Percentiles rank a stretch among this genome's conserved stretches.
Evolutionary conservation across 179 eudicot species (phyloP).

Genomic region (Beta macrorhiza): DNA sequence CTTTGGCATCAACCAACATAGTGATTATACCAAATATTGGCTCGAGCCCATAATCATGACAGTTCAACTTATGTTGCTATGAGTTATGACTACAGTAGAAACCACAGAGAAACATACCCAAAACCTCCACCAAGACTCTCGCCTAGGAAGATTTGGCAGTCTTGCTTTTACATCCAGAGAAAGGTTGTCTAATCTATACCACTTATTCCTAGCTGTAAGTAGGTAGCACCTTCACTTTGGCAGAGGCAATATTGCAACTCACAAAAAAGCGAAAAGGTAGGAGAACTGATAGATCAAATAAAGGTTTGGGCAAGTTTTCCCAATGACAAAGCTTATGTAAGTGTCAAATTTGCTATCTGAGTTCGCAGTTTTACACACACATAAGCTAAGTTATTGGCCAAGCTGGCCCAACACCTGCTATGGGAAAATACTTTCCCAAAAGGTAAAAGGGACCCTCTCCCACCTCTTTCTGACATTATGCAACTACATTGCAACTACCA

Average conservation of each 20-base stretch:
- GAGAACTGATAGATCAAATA: no score
- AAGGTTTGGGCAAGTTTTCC: no score
- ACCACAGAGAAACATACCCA: neutral
- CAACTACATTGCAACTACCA: neutral
- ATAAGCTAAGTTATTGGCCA: no score
- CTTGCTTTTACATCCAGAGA: neutral
- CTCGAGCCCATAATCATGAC: no score
- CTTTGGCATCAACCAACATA: neutral
- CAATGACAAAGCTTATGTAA: no score
- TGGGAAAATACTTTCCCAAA: no score
- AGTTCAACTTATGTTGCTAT: neutral
- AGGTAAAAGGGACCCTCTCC: neutral
- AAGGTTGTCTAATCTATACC: neutral
- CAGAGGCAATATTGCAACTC: constrained; percentile 1
- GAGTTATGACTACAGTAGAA: neutral
- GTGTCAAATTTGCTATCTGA: no score
- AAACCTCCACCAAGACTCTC: neutral
- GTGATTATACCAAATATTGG: neutral
- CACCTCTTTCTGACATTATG: neutral
- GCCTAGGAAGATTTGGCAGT: neutral
- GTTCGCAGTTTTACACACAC: no score
- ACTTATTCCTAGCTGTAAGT: neutral
- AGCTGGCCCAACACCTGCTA: no score
- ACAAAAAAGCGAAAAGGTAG: neutral
- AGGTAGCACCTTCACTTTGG: neutral